Evolutionary conservation across 345 rosid genomes (phyloP).

Genomic region (Aquilaria yunnanensis): DNA sequence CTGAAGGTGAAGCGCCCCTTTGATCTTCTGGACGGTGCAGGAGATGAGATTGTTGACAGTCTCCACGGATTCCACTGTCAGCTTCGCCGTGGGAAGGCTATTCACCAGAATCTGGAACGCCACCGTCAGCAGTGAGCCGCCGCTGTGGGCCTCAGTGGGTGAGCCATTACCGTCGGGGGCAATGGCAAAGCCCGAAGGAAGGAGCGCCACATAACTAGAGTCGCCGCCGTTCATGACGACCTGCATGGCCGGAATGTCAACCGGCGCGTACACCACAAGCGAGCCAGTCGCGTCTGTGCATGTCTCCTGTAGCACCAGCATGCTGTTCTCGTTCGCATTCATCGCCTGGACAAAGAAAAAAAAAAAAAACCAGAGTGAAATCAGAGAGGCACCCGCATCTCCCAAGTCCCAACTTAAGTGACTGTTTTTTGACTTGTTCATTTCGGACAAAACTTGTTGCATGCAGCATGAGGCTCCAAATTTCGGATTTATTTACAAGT

Average conservation of each 20-base stretch:
- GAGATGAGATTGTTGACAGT: conserved; percentile 90
- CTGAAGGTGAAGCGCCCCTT: conserved; percentile 52
- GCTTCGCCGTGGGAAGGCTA: conserved; percentile 89
- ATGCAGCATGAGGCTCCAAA: too few species aligned
- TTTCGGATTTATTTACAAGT: too few species aligned
- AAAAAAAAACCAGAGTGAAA: not conserved
- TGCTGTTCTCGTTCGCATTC: conserved; percentile 87
- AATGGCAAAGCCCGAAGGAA: conserved; percentile 90
- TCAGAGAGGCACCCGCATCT: not conserved
- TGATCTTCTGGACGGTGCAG: conserved; percentile 90
- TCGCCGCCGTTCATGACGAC: conserved; percentile 96
- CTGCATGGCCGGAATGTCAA: conserved; percentile 95
- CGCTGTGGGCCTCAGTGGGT: conserved; percentile 4
- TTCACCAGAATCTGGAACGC: conserved; percentile 96
- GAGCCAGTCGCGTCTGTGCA: conserved; percentile 94
- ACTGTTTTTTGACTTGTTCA: too few species aligned
- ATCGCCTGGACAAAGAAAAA: conserved; percentile 44
- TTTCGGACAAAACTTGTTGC: too few species aligned
- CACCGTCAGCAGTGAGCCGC: conserved; percentile 90
- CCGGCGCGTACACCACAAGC: conserved; percentile 97
- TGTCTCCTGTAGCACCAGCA: conserved; percentile 94
- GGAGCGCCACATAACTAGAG: conserved; percentile 86
- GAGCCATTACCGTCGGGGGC: conserved; percentile 60
- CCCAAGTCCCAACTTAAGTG: too few species aligned
- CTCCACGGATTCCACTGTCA: conserved; percentile 94